Evolutionary conservation across 768 basidiomycete genomes (phyloP).

Genomic region (Cantharellus cinnabarinus): DNA sequence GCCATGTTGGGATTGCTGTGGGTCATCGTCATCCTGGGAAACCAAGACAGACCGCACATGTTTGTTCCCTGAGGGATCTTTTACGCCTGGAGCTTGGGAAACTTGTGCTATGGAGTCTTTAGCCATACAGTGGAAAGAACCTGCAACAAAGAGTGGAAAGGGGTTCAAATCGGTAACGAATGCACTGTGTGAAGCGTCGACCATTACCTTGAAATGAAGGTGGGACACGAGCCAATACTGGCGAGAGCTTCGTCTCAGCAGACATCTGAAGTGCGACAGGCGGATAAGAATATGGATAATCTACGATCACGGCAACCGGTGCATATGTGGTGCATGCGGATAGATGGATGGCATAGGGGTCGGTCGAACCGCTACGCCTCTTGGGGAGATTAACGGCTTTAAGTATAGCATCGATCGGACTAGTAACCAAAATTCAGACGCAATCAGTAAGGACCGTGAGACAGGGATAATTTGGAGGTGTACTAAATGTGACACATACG

Average conservation of each 20-base stretch:
- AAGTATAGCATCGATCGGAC: not conserved
- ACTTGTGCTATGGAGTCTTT: too few species aligned
- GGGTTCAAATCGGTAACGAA: too few species aligned
- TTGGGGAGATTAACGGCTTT: not conserved
- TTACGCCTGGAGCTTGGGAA: too few species aligned
- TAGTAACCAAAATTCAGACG: not conserved
- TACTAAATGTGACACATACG: not conserved
- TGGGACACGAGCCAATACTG: not conserved
- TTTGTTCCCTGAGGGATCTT: too few species aligned
- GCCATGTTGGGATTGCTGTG: too few species aligned
- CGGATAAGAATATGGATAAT: not conserved
- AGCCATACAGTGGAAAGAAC: too few species aligned
- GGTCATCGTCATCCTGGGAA: too few species aligned
- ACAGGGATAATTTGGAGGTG: not conserved
- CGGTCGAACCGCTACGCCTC: not conserved
- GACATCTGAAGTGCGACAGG: not conserved
- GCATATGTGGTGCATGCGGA: not conserved
- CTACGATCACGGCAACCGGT: not conserved
- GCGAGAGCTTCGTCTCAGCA: not conserved
- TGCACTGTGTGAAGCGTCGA: not conserved
- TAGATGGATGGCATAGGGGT: not conserved
- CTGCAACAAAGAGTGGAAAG: too few species aligned
- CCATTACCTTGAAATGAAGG: not conserved
- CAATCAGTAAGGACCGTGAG: not conserved
- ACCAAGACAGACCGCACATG: too few species aligned